Evolutionary conservation across 306 rosid genomes (phyloP).

Genomic region (Calophaca sinica): DNA sequence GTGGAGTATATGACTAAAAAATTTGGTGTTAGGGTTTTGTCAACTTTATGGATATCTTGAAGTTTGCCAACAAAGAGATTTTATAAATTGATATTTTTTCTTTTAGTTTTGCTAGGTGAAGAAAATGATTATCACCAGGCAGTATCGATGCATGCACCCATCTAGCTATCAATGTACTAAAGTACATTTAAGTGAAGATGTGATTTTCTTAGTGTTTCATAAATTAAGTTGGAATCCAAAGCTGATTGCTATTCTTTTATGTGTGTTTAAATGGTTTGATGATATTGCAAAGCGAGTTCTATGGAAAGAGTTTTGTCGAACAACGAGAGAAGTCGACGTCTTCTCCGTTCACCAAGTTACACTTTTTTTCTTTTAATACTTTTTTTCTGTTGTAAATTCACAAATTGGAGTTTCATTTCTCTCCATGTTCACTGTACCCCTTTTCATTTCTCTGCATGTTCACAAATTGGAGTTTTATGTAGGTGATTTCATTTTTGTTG

Average conservation of each 20-base stretch:
- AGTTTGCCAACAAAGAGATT: slow-evolving; percentile 9
- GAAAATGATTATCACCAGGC: slow-evolving; percentile 84
- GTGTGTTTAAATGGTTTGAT: slow-evolving; percentile 97
- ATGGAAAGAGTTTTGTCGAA: slow-evolving; percentile 92
- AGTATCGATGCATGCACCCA: slow-evolving; percentile 93
- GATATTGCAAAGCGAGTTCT: slow-evolving; percentile 92
- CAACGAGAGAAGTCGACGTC: too few species aligned
- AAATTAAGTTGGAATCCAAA: slow-evolving; percentile 86
- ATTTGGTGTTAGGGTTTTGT: too few species aligned
- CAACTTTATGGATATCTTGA: background rate
- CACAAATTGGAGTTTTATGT: too few species aligned
- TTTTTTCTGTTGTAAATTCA: too few species aligned
- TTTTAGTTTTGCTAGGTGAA: slow-evolving; percentile 49
- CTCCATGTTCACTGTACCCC: too few species aligned
- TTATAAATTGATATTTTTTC: slow-evolving; percentile 31
- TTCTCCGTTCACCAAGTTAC: too few species aligned
- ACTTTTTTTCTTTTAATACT: too few species aligned
- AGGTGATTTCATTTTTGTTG: too few species aligned
- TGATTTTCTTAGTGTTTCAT: slow-evolving; percentile 77
- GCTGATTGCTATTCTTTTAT: slow-evolving; percentile 80
- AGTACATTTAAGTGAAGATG: slow-evolving; percentile 90
- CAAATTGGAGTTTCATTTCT: too few species aligned
- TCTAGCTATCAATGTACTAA: slow-evolving; percentile 87
- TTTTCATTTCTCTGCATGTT: too few species aligned
- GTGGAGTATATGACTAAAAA: too few species aligned